Evolutionary conservation across 2,329 filamentous ascomycete species (phyloP), one percentile per base, ranked within the genome.

Genomic region (Neoscytalidium dimidiatum): DNA sequence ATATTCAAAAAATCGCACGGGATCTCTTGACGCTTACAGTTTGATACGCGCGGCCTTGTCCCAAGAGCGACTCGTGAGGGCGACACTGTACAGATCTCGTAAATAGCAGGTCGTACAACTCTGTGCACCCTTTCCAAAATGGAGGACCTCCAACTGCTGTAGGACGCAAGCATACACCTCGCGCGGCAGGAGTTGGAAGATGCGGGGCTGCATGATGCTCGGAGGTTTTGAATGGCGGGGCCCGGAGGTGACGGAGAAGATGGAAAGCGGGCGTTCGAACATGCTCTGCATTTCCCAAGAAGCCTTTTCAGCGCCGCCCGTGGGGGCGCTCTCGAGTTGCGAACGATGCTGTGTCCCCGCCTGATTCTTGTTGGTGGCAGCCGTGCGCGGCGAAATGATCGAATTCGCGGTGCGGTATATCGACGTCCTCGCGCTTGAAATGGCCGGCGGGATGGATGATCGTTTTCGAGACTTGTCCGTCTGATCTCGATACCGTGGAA

Each of bases 131-230:
- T 68, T 51, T 17, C 28, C 43, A 11, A 67, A 68, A 69, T 87
- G 81, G 28, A 84, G 68, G 8, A 72, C 69, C 62, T 84, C 78
- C 41, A 88, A 70, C 64, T 85, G 82, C 35, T 78, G 74, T 11
- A 87, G 67, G 41, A 88, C 84, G 64, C 80, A 83, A 64, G 85
- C 81, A 67, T 86, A 86, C 4, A 87, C 81, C 66, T 85, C 82
- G 51, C 79, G 74, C 0, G 86, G 85, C 6, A 88, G 68, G 19
- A 77, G 76, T 66, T 82, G 79, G 69, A 84, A 80, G 0, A 79
- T 52, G n/a, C 69, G 70, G 2, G 70, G 68, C 1, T 76, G 71
- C 21, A 56, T 60, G 64, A 52, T 31, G 14, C 44, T 58, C 23
- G 29, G 29, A 13, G 52, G 17, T 4, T 58, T 57, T 3, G 62